These are phyloP conservation scores for Chaetomium globosum DNA, from an alignment of 2,329 filamentous ascomycete genomes.

Conservation along the genomic window DNA sequence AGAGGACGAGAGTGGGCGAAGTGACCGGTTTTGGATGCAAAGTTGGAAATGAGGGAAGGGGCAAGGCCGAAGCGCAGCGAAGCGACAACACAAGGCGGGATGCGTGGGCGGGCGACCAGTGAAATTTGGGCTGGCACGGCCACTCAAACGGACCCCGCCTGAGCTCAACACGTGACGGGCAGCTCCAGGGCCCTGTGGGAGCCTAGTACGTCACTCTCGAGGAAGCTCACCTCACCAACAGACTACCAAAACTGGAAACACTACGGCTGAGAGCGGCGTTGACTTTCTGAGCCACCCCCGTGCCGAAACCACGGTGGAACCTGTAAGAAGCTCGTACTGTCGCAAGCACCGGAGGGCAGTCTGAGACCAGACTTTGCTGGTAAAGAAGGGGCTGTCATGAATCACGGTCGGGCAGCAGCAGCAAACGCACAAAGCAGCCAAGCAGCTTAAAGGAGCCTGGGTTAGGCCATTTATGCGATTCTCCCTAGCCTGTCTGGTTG, in stretches of 20 bases:
- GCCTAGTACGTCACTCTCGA: constrained; percentile 29
- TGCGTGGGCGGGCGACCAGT: constrained; percentile 33
- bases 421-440: constrained; percentile 8
- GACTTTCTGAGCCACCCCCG: constrained; percentile 15
- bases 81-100: constrained; percentile 37
- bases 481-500: background rate
- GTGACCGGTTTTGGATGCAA: constrained; percentile 37
- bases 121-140: constrained; percentile 33
- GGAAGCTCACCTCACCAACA: constrained; percentile 5
- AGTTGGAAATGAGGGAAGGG: constrained; percentile 40
- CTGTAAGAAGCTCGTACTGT: background rate
- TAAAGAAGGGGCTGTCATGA: constrained; percentile 6
- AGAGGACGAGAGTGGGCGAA: constrained; percentile 31
- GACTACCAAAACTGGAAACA: background rate
- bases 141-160: constrained; percentile 32
- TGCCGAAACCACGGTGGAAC: background rate
- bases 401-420: background rate
- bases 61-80: constrained; percentile 38
- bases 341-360: background rate
- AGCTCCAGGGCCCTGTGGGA: constrained; percentile 5
- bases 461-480: constrained; percentile 19
- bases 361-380: background rate
- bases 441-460: too few species aligned
- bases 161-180: constrained; percentile 30
- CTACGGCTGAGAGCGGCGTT: constrained; percentile 6